Base-by-base conservation (phyloP, 2,329 filamentous ascomycete species). In the Coleophoma crateriformis region DNA sequence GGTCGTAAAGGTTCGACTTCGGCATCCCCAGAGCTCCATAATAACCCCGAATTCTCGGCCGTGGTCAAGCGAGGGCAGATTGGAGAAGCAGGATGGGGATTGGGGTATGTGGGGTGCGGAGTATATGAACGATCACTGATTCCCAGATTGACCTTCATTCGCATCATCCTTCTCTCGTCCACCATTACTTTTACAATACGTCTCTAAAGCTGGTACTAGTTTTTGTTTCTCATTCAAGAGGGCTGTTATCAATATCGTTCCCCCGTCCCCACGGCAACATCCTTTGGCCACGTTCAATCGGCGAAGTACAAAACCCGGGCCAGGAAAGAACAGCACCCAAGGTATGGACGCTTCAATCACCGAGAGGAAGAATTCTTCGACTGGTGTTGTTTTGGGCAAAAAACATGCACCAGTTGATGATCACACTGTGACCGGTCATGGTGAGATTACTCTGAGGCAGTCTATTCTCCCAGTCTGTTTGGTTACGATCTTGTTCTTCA, bases 401-500 rank as follows among this genome's bases (percentile, higher is more conserved):
- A 27, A 12, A 4, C 13, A 32, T 15, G 13, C 19, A 27, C 12
- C 71, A 72, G 54, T 82, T 79, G 11, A 88, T 86, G 68, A 87
- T 80, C 62, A 82, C 89, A 71, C 77, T 86, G 12, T 72, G 78
- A 34, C 79, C 79, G 57, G 82, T 78, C 3, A 73, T 72, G 8
- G 64, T 68, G 10, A 85, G 88, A 56, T 87, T 84, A 0, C 69
- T 84, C 54, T 85, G 81, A 53, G 87, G 87, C 57, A 84, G 85
- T 62, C 76, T 77, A 33, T 75, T 88, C 56, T 58, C 1, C 56
- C 56, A 22, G 56, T 58, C 34, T 44, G 47, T 35, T 48, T 59
- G 40, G 88, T 94, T 22, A 88, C 87, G 1, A 77, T 92, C 8
- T 72, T 95, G 0, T 95, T 95, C 68, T 82, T 95, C 56, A 72